Evolutionary conservation across 2,329 filamentous ascomycete species (phyloP).

Genomic region (Fusarium sp.): DNA sequence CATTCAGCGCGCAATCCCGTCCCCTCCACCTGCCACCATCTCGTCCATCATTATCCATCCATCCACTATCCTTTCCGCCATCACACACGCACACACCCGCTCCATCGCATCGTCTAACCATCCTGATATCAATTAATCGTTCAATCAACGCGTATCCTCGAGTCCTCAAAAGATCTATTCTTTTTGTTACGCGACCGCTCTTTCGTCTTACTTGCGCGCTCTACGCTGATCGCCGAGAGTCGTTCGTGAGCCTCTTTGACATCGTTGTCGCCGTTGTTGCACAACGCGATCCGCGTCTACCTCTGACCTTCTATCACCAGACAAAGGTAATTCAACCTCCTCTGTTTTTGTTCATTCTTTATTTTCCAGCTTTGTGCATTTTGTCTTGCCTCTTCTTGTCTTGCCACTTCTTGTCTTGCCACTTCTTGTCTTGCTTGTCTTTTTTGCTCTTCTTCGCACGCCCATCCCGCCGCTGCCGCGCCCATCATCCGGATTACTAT

Average conservation of each 20-base stretch:
- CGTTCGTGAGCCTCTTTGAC: slow-evolving; percentile 33
- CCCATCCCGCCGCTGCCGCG: slow-evolving; percentile 33
- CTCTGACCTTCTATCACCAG: slow-evolving; percentile 46
- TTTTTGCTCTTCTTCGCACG: slow-evolving; percentile 23
- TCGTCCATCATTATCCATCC: slow-evolving; percentile 43
- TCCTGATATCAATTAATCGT: slow-evolving; percentile 31
- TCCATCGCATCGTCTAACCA: slow-evolving; percentile 47
- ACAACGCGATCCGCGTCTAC: slow-evolving; percentile 50
- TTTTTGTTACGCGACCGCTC: slow-evolving; percentile 43
- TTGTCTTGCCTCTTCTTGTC: slow-evolving; percentile 20
- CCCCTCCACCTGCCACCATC: slow-evolving; percentile 43
- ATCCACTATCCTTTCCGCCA: slow-evolving; percentile 50
- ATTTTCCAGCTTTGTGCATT: slow-evolving; percentile 28
- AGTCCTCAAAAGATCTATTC: slow-evolving; percentile 28
- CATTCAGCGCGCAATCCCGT: slow-evolving; percentile 48
- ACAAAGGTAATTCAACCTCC: slow-evolving; percentile 47
- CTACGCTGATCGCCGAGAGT: slow-evolving; percentile 11
- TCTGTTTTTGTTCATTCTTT: slow-evolving; percentile 14
- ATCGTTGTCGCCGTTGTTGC: slow-evolving; percentile 45
- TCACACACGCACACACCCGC: slow-evolving; percentile 47
- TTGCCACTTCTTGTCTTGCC: slow-evolving; percentile 30
- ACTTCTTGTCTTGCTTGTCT: slow-evolving; percentile 25
- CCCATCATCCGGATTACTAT: slow-evolving; percentile 38
- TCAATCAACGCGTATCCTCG: slow-evolving; percentile 33
- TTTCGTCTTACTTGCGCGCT: slow-evolving; percentile 35